Conservation (phyloP, 108 stramenopile species). For the Aurantiochytrium sp. region DNA sequence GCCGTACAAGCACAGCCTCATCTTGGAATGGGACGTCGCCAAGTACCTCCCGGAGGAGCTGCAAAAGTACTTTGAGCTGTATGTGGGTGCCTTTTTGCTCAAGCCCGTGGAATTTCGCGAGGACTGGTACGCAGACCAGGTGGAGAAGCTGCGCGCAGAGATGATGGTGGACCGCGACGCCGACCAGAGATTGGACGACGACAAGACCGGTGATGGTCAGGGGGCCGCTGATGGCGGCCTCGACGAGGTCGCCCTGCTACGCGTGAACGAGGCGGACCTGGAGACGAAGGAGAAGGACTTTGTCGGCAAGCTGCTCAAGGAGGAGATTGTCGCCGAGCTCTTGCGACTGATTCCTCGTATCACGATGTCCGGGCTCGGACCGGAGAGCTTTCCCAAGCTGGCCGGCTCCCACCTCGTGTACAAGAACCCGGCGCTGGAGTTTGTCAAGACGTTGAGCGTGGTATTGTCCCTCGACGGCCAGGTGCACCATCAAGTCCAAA, state of each 20-base stretch:
- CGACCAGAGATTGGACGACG: too few relatives aligned
- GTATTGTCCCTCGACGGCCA: conserved; percentile 80
- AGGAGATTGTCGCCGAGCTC: conserved; percentile 69
- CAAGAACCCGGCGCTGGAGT: conserved; percentile 80
- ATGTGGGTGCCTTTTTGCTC: conserved; percentile 5
- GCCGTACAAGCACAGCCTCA: not conserved
- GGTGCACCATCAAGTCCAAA: conserved; percentile 69
- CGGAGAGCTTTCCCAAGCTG: conserved; percentile 55
- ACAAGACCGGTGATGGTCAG: too few relatives aligned
- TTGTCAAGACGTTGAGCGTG: conserved; percentile 78
- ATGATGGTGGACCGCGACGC: not conserved
- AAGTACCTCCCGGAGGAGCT: conserved; percentile 63
- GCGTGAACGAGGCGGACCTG: conserved; percentile 53
- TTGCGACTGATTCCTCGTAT: conserved; percentile 47
- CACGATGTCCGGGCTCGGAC: conserved; percentile 34
- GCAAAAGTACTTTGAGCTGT: not conserved
- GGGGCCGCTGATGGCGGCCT: not conserved
- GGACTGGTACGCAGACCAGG: not conserved
- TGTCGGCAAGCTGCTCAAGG: conserved; percentile 70
- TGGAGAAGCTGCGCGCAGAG: not conserved
- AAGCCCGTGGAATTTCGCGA: not conserved
- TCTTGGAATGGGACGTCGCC: conserved; percentile 68
- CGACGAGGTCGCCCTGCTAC: conserved; percentile 65
- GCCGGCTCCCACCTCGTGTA: conserved; percentile 63
- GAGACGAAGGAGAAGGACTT: conserved; percentile 69